A percentile compares a stretch with the other conserved stretches of the same genome.
phyloP scores from a whole-genome alignment of 805 yeast species.

The Candida succiphila region DNA sequence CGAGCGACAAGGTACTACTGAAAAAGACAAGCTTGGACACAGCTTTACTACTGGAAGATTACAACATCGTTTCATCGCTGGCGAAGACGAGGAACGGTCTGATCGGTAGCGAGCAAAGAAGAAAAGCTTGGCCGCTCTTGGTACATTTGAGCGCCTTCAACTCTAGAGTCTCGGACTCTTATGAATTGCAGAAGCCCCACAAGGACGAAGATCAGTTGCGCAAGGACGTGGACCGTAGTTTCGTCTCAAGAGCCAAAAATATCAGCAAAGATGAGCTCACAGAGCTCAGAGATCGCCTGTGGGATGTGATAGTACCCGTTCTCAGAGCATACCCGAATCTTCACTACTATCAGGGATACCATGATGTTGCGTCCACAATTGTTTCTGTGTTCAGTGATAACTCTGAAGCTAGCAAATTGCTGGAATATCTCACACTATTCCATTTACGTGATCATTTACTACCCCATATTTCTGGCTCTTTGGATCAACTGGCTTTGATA shows the following conservation, averaged over 20 bases:
- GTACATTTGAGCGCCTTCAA: constrained; percentile 25
- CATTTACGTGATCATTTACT: constrained; percentile 84
- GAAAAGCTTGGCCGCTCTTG: constrained; percentile 42
- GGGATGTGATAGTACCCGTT: constrained; percentile 37
- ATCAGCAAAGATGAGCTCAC: constrained; percentile 10
- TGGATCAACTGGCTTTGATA: constrained; percentile 55
- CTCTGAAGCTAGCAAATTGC: constrained; percentile 27
- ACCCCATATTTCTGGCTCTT: constrained; percentile 52
- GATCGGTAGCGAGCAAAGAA: constrained; percentile 29
- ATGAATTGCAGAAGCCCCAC: constrained; percentile 31
- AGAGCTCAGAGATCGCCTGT: constrained; percentile 30
- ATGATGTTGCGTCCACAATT: constrained; percentile 70
- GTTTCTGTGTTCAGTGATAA: constrained; percentile 37
- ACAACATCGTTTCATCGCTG: constrained; percentile 19
- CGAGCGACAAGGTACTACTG: constrained; percentile 26
- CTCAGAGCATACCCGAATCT: constrained; percentile 53
- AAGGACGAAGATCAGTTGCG: constrained; percentile 70
- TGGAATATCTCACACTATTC: constrained; percentile 46
- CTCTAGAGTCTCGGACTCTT: constrained; percentile 8
- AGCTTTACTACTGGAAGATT: constrained; percentile 23
- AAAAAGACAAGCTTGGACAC: constrained; percentile 28
- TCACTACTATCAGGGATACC: constrained; percentile 87
- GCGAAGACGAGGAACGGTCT: constrained; percentile 40
- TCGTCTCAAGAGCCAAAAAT: constrained; percentile 29
- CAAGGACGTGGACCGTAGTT: constrained; percentile 71